Conservation (phyloP, 768 basidiomycete genomes). For the Tulasnella sp. region DNA sequence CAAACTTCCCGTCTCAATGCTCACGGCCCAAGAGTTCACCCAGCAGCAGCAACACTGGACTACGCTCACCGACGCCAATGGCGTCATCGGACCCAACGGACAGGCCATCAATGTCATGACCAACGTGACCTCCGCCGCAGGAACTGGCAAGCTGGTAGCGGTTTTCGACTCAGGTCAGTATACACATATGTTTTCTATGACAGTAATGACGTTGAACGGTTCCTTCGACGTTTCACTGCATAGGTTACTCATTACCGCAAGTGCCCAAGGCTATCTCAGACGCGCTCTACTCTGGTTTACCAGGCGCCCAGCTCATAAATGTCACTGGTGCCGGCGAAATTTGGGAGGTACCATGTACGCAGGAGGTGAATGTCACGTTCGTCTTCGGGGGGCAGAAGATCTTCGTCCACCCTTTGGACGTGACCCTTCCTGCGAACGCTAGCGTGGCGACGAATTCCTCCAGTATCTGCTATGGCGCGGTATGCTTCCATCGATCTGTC, state of each 20-base stretch:
- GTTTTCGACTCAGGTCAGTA: neutral
- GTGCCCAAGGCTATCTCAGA: neutral
- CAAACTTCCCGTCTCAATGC: neutral
- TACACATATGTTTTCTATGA: neutral
- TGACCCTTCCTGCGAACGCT: neutral
- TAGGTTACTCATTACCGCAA: constrained; percentile 1
- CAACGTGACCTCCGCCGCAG: neutral
- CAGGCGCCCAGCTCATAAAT: constrained; percentile 1
- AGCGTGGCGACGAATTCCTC: neutral
- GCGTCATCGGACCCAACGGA: neutral
- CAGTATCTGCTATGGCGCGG: neutral
- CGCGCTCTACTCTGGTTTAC: neutral
- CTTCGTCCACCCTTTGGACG: neutral
- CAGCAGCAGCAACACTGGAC: neutral
- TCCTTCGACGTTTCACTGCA: neutral
- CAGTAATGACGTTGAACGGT: neutral
- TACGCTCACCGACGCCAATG: neutral
- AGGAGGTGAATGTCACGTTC: neutral
- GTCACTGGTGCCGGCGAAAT: neutral
- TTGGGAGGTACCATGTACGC: neutral
- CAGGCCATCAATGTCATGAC: neutral
- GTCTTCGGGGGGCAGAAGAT: neutral
- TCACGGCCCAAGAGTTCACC: neutral
- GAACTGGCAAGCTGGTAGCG: neutral
- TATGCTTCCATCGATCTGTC: neutral